Base-by-base conservation (phyloP, 371 early-diverging fungal genomes). In the Sporodiniella umbellata region DNA sequence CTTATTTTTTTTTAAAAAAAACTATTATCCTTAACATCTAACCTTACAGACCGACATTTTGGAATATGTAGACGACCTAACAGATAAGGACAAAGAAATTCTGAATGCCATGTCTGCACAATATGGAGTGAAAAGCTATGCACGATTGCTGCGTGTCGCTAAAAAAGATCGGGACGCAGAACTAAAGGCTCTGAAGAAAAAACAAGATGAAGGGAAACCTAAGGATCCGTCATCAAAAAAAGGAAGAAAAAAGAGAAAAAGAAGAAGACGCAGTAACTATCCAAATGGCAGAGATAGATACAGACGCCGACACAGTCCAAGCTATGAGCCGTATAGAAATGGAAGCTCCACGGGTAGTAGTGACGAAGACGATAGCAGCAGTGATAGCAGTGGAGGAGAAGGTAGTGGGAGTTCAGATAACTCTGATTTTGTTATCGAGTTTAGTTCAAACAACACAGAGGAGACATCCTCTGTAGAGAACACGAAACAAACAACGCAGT, bases 131-230 rank as follows among this genome's bases (percentile, higher is more conserved):
- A 57, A 53, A 10, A 70, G 73, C 26, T 77, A 73, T 45, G 64
- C 62, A 1, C 68, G 72, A 22, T 56, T 71, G 8, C 55, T 77
- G 14, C 56, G 71, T 23, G 62, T 66, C 8, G 71, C 74, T 14
- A 73, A 72, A 31, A 68, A 63, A 40, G 73, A 77, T 28, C 62
- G 74, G 17, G 77, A 77, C 38, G 60, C 63, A 38, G 65, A 77
- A 45, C 24, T 77, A 35, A 53, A 64, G 40, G 48, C 67, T 2
- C 45, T 77, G 1, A 59, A 64, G 40, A 21, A 47, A 15, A 47
- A 56, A 40, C 56, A 56, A 19, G 33, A 48, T 1, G 62, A 61
- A n/a, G 52, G 49, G 1, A 56, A 52, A 24, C 48, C 62, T 25
- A 56, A 53, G 23, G 56, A 56, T 18, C 44, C 49, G n/a, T 1